Conservation (phyloP, 148 eudicot species). For the Camellia granthamiana region DNA sequence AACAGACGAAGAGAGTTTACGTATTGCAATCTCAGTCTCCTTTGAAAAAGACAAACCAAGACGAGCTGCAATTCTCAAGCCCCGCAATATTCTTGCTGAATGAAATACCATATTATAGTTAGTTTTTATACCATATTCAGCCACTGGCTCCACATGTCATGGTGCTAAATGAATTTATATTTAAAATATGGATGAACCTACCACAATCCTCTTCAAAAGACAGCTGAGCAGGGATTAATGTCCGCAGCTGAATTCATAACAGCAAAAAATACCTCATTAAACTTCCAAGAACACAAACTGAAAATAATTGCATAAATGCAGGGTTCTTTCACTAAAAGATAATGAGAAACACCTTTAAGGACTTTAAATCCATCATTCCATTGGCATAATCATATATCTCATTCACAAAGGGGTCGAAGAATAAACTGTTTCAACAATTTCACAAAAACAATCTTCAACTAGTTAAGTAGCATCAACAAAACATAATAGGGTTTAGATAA, state of each 20-base stretch:
- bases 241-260: slow-evolving; percentile 60
- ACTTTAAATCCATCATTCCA: slow-evolving; percentile 68
- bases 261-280: neutral
- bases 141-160: slow-evolving; percentile 8
- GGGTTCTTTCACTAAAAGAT: neutral
- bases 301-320: neutral
- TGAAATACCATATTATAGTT: slow-evolving; percentile 13
- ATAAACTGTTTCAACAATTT: slow-evolving; percentile 58
- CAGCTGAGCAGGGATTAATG: slow-evolving; percentile 68
- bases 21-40: slow-evolving; percentile 69
- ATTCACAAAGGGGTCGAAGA: slow-evolving; percentile 69
- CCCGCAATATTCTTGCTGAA: slow-evolving; percentile 93
- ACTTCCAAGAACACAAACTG: slow-evolving; percentile 1
- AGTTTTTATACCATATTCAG: slow-evolving; percentile 8
- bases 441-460: slow-evolving; percentile 9
- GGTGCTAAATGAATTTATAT: slow-evolving; percentile 1
- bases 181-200: slow-evolving; percentile 30
- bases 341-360: slow-evolving; percentile 54
- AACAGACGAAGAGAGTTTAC: slow-evolving; percentile 48
- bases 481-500: slow-evolving; percentile 1
- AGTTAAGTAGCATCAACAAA: slow-evolving; percentile 15
- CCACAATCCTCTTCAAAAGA: slow-evolving; percentile 89
- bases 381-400: slow-evolving; percentile 70
- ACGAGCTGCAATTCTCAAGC: slow-evolving; percentile 93
- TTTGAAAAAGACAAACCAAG: slow-evolving; percentile 65